Conservation (phyloP, 2,329 filamentous ascomycete genomes). For the Leptographium galeiforme region DNA sequence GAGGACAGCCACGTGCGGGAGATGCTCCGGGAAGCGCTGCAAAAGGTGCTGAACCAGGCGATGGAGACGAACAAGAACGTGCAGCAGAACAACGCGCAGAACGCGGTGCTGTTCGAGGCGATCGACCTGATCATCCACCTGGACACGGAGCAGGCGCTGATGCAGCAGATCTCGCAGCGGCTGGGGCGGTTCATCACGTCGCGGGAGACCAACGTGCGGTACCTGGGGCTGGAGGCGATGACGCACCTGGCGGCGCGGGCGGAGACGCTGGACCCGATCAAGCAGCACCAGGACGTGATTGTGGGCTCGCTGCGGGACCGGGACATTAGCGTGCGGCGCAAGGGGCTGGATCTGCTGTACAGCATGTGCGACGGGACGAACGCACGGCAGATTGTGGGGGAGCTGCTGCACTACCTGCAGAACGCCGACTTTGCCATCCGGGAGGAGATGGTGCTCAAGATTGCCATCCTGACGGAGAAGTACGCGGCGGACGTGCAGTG, state of each 20-base stretch:
- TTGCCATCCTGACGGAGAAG: conserved; percentile 95
- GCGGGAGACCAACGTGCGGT: conserved; percentile 91
- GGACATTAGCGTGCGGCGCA: conserved; percentile 92
- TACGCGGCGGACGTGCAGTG: conserved; percentile 97
- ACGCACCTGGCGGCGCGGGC: conserved; percentile 88
- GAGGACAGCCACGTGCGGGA: conserved; percentile 87
- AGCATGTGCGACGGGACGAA: conserved; percentile 99
- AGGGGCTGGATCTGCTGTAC: conserved; percentile 90
- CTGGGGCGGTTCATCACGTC: conserved; percentile 94
- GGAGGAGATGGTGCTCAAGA: conserved; percentile 98
- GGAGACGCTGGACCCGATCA: conserved; percentile 92
- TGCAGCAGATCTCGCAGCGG: conserved; percentile 88
- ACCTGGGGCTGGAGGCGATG: conserved; percentile 93
- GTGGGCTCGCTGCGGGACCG: conserved; percentile 86
- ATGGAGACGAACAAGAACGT: conserved; percentile 96
- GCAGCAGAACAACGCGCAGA: conserved; percentile 97
- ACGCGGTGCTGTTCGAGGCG: conserved; percentile 93
- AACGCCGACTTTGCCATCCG: conserved; percentile 95
- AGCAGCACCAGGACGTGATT: conserved; percentile 94
- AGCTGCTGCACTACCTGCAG: conserved; percentile 86
- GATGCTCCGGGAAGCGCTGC: conserved; percentile 81
- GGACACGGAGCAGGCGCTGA: conserved; percentile 84
- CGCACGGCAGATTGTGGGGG: conserved; percentile 81
- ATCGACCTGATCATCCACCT: conserved; percentile 98
- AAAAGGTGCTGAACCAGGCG: conserved; percentile 80